Evolutionary conservation across 2,329 filamentous ascomycete genomes (phyloP).

Genomic region (Fusarium clavum): DNA sequence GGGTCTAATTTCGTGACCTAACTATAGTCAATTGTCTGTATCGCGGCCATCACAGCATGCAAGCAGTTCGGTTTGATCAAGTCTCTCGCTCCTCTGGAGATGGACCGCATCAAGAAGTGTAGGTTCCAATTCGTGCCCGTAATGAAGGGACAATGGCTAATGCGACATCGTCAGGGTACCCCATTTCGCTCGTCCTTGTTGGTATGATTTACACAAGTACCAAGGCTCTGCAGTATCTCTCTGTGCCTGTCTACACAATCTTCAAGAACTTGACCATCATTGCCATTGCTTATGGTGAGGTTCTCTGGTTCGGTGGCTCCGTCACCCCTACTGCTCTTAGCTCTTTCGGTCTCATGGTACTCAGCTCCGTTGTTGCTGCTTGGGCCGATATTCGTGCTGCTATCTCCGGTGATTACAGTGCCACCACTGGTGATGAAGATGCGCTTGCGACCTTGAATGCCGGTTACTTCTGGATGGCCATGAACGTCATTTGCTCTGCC

Average conservation of each 20-base stretch:
- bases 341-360: constrained; percentile 95
- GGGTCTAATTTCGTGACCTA: not conserved
- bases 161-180: constrained; percentile 77
- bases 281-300: constrained; percentile 97
- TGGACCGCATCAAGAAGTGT: constrained; percentile 94
- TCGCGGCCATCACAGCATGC: constrained; percentile 82
- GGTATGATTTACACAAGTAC: constrained; percentile 99
- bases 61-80: constrained; percentile 86
- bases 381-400: constrained; percentile 97
- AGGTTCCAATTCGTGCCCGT: constrained; percentile 49
- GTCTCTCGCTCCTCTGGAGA: constrained; percentile 83
- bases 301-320: constrained; percentile 95
- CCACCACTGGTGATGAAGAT: constrained; percentile 60
- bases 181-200: constrained; percentile 92
- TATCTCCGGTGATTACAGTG: constrained; percentile 66
- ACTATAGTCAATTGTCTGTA: constrained; percentile 85
- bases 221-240: constrained; percentile 95
- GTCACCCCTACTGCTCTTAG: constrained; percentile 89
- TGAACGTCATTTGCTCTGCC: constrained; percentile 96
- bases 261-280: constrained; percentile 99
- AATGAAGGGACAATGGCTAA: not conserved
- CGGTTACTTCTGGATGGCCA: constrained; percentile 96
- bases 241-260: constrained; percentile 98
- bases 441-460: constrained; percentile 91
- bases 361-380: constrained; percentile 92